Percentiles rank a stretch among this genome's conserved stretches.
phyloP scores from a whole-genome alignment of 805 yeast species.

The Ogataea pini region DNA sequence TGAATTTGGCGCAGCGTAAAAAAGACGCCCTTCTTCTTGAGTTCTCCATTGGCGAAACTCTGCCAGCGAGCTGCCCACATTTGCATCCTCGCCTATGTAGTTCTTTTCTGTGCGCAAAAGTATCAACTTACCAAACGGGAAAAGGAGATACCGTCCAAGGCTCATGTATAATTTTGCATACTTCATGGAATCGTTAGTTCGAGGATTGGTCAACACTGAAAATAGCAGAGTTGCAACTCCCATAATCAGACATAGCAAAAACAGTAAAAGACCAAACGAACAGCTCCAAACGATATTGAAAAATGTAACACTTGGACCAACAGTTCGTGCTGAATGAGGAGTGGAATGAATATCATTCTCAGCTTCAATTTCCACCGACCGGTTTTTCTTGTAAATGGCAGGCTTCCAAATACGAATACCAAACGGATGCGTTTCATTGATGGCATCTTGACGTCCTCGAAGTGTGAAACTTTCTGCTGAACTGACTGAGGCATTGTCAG shows the following conservation, averaged over 20 bases:
- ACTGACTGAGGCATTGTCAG: constrained; percentile 39
- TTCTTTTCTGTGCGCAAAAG: constrained; percentile 74
- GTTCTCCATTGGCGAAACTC: constrained; percentile 90
- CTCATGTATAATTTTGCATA: constrained; percentile 63
- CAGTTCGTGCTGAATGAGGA: constrained; percentile 46
- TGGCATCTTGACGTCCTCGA: constrained; percentile 92
- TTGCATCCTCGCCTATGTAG: constrained; percentile 81
- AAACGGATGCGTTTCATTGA: constrained; percentile 94
- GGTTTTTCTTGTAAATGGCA: constrained; percentile 86
- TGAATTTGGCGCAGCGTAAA: constrained; percentile 65
- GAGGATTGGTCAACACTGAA: constrained; percentile 46
- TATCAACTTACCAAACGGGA: constrained; percentile 91
- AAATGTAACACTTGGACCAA: constrained; percentile 60
- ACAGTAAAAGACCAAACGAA: constrained; percentile 68
- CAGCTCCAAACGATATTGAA: constrained; percentile 75
- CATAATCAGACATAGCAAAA: constrained; percentile 51
- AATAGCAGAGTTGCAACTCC: constrained; percentile 48
- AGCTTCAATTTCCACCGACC: constrained; percentile 90
- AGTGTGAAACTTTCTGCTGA: constrained; percentile 84
- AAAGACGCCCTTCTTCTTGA: constrained; percentile 72
- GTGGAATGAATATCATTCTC: constrained; percentile 91
- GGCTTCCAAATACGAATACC: constrained; percentile 99
- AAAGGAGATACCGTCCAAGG: constrained; percentile 69
- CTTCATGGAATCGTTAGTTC: constrained; percentile 48
- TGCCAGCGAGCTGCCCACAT: constrained; percentile 80